Percentiles rank a stretch among this genome's conserved stretches.
phyloP scores from a whole-genome alignment of 1,139 yeast species.

The Suhomyces terraborum region DNA sequence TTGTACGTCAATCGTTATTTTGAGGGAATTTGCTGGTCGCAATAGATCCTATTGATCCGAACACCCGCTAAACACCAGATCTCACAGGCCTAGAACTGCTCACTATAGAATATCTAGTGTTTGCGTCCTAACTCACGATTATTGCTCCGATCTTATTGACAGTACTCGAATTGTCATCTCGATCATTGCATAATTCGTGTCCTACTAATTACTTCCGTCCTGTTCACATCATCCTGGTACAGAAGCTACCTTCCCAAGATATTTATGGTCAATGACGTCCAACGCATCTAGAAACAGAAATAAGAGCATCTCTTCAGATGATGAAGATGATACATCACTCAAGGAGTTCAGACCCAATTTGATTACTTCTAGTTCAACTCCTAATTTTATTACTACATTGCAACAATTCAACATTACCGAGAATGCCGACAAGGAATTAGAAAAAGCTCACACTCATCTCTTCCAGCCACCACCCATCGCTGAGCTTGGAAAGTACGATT shows the following conservation, averaged over 20 bases:
- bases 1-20: no score
- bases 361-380: conserved; percentile 4
- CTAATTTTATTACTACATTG: conserved; percentile 5
- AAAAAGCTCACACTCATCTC: conserved; percentile 3
- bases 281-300: neutral
- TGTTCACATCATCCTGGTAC: neutral
- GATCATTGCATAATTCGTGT: no score
- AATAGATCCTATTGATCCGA: no score
- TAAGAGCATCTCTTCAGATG: neutral
- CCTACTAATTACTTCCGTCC: no score
- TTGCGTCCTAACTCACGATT: no score
- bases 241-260: neutral
- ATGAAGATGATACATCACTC: neutral
- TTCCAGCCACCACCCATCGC: conserved; percentile 8
- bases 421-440: conserved; percentile 1
- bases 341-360: conserved; percentile 2
- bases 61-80: no score
- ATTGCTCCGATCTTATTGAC: no score
- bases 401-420: neutral
- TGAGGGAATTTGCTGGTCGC: no score
- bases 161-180: no score
- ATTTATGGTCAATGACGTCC: neutral
- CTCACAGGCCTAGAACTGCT: no score
- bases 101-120: no score
- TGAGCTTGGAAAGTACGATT: conserved; percentile 19